Conservation (phyloP, 345 rosid genomes). For the Rubroshorea leprosula region DNA sequence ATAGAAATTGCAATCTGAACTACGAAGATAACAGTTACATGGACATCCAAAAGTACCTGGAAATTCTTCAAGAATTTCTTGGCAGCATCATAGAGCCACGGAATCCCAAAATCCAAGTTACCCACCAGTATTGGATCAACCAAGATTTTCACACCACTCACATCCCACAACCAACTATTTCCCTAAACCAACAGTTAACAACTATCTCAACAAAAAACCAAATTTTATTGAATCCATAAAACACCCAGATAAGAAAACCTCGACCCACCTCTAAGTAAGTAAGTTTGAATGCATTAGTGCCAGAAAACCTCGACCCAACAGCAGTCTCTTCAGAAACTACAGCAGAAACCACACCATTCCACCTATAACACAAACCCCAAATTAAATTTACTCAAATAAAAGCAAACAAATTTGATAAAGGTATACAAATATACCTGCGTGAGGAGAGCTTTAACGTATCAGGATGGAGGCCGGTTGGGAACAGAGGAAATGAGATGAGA, state of each 20-base stretch:
- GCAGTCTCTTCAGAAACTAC: conserved; percentile 63
- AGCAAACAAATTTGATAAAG: neutral
- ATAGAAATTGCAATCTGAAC: neutral
- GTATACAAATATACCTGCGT: conserved; percentile 8
- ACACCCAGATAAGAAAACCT: neutral
- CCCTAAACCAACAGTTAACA: conserved; percentile 37
- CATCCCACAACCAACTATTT: conserved; percentile 91
- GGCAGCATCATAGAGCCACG: conserved; percentile 85
- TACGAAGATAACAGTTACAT: neutral
- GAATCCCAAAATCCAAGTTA: conserved; percentile 90
- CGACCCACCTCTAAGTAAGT: conserved; percentile 74
- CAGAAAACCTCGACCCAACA: conserved; percentile 39
- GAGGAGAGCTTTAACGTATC: conserved; percentile 26
- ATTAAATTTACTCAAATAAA: neutral
- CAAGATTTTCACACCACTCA: conserved; percentile 53
- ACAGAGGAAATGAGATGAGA: conserved; percentile 13
- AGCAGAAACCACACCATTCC: conserved; percentile 34
- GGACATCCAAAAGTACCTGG: conserved; percentile 38
- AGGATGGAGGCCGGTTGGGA: conserved; percentile 15
- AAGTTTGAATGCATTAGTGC: conserved; percentile 50
- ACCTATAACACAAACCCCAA: neutral
- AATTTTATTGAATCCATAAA: conserved; percentile 8
- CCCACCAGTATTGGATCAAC: conserved; percentile 90
- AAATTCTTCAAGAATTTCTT: conserved; percentile 64
- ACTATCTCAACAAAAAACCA: neutral